phyloP scores from a whole-genome alignment of 2,329 filamentous ascomycete genomes.

The Xylariaceae sp. region DNA sequence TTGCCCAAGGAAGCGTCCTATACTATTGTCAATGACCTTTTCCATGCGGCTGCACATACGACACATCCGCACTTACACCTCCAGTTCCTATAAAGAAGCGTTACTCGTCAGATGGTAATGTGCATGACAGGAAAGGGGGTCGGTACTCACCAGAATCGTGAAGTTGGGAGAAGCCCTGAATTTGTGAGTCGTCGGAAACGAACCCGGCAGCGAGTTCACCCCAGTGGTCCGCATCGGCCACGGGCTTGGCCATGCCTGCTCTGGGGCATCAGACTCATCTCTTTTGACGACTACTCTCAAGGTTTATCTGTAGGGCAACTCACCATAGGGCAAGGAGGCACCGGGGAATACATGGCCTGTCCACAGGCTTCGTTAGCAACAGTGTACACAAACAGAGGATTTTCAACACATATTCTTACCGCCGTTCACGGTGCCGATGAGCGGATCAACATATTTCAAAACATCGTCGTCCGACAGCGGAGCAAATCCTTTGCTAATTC shows the following conservation, averaged over 20 bases:
- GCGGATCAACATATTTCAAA: conserved; percentile 27
- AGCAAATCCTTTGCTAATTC: conserved; percentile 14
- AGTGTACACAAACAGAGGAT: not conserved
- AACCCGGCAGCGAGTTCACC: conserved; percentile 30
- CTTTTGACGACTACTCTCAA: not conserved
- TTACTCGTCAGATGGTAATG: not conserved
- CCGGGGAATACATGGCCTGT: conserved; percentile 32
- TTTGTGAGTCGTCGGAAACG: conserved; percentile 29
- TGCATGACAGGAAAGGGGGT: not conserved
- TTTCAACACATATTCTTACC: conserved; percentile 21
- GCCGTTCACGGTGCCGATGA: conserved; percentile 30
- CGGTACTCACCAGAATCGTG: conserved; percentile 31
- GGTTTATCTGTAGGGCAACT: not conserved
- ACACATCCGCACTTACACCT: conserved; percentile 23
- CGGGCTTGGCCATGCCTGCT: conserved; percentile 32
- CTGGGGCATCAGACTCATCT: conserved; percentile 8
- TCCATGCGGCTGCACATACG: not conserved
- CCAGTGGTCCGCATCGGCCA: conserved; percentile 26
- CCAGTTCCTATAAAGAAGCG: conserved; percentile 25
- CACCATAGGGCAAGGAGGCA: conserved; percentile 31
- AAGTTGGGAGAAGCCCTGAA: conserved; percentile 31
- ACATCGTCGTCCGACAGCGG: conserved; percentile 19
- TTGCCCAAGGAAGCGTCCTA: conserved; percentile 45
- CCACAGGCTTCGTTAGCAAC: conserved; percentile 9
- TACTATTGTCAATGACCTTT: conserved; percentile 15